These are phyloP conservation scores for Cladosporium sp. DNA, from an alignment of 2,329 filamentous ascomycete species.

Conservation along the genomic window DNA sequence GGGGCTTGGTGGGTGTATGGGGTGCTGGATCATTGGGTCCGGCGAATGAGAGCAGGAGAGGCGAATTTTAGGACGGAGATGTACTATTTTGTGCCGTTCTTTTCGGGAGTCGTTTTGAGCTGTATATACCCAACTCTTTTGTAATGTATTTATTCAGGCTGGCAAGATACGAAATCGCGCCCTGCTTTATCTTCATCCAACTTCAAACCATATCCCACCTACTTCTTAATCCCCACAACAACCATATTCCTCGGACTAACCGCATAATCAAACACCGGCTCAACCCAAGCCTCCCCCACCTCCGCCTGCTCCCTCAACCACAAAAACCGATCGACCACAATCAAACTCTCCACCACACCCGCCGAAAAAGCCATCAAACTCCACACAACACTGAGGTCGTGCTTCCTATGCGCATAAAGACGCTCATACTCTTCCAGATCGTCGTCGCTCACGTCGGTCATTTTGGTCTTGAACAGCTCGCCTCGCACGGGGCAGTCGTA, in stretches of 20 bases:
- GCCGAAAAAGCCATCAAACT: constrained; percentile 95
- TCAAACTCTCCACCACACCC: constrained; percentile 78
- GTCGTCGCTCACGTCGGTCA: constrained; percentile 66
- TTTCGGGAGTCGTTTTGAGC: not conserved
- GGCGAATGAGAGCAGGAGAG: constrained; percentile 51
- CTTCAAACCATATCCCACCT: not conserved
- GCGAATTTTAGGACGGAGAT: constrained; percentile 26
- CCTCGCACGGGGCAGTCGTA: constrained; percentile 56
- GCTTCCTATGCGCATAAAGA: constrained; percentile 61
- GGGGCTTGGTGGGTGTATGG: constrained; percentile 72
- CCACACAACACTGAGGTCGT: constrained; percentile 85
- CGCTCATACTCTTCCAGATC: constrained; percentile 68
- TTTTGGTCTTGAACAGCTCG: constrained; percentile 56
- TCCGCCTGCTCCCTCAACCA: constrained; percentile 74
- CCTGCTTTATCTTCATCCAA: too few species aligned
- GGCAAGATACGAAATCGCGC: too few species aligned
- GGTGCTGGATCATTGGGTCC: constrained; percentile 60
- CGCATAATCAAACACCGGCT: constrained; percentile 84
- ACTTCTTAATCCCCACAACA: constrained; percentile 78
- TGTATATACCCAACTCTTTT: constrained; percentile 14
- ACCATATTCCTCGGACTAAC: constrained; percentile 87
- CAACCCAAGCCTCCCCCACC: constrained; percentile 76
- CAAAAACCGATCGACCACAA: constrained; percentile 85
- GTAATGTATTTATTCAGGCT: not conserved
- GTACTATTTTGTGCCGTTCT: too few species aligned